A percentile compares a stretch with the other conserved stretches of the same genome.
Evolutionary conservation across 192 early-diverging fungal genomes (phyloP).

Genomic region (Coemansia sp.): DNA sequence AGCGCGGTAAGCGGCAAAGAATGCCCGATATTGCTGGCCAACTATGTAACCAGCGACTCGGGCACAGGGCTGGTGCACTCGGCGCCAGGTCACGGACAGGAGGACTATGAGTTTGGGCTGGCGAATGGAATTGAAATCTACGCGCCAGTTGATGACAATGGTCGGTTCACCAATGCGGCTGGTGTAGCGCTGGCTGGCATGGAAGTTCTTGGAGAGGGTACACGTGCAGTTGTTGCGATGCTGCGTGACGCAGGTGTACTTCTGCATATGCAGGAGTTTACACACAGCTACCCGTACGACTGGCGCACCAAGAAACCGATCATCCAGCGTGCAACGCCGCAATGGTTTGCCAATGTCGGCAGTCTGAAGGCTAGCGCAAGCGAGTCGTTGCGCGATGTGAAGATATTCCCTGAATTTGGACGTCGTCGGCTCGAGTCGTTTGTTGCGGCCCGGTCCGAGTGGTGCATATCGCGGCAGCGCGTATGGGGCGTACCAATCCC

Average conservation of each 20-base stretch:
- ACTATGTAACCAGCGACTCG: constrained; percentile 67
- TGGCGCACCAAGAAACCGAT: constrained; percentile 81
- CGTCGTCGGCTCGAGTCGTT: constrained; percentile 60
- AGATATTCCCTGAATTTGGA: constrained; percentile 63
- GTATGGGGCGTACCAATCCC: constrained; percentile 84
- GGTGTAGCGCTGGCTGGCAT: constrained; percentile 60
- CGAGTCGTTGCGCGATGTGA: constrained; percentile 54
- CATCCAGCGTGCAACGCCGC: constrained; percentile 73
- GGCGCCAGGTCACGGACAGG: constrained; percentile 79
- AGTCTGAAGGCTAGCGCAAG: constrained; percentile 61
- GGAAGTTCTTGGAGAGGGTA: constrained; percentile 60
- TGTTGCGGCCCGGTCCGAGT: constrained; percentile 67
- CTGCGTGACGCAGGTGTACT: constrained; percentile 43
- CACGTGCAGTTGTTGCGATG: constrained; percentile 55
- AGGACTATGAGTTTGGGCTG: constrained; percentile 71
- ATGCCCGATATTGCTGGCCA: constrained; percentile 59
- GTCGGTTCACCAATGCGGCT: constrained; percentile 65
- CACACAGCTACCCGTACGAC: constrained; percentile 80
- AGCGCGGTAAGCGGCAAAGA: constrained; percentile 54
- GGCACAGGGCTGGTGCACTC: constrained; percentile 82
- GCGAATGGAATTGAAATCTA: constrained; percentile 57
- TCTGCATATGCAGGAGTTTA: constrained; percentile 55
- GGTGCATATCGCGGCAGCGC: constrained; percentile 82
- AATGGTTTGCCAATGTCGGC: constrained; percentile 78
- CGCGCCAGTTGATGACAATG: constrained; percentile 72